Evolutionary conservation across 2,329 filamentous ascomycete genomes (phyloP).

Genomic region (Colletotrichum liriopes): DNA sequence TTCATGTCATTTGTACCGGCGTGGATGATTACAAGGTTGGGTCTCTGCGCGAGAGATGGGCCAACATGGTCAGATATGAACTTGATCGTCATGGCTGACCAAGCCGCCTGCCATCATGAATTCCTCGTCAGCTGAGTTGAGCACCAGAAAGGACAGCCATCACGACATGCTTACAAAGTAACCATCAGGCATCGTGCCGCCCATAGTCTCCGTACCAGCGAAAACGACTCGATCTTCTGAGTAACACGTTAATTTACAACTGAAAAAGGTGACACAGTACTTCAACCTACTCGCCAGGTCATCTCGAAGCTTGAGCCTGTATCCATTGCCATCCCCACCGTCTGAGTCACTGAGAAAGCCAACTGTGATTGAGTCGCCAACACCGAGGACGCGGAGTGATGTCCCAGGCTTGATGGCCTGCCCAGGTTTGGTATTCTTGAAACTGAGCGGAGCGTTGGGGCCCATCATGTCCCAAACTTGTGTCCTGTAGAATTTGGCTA

Average conservation of each 20-base stretch:
- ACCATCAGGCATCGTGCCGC: conserved; percentile 50
- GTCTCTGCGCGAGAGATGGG: conserved; percentile 51
- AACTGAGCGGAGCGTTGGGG: conserved; percentile 11
- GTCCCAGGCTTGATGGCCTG: conserved; percentile 46
- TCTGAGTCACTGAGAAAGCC: conserved; percentile 45
- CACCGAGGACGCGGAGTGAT: conserved; percentile 55
- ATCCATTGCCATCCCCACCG: conserved; percentile 55
- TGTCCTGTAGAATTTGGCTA: rapidly evolving
- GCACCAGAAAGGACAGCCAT: no score
- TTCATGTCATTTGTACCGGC: conserved; percentile 59
- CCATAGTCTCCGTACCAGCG: conserved; percentile 48
- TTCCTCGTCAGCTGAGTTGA: not conserved
- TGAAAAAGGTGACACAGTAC: no score
- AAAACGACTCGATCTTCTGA: conserved; percentile 50
- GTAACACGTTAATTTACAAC: not conserved
- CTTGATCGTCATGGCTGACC: conserved; percentile 56
- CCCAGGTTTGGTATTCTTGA: conserved; percentile 21
- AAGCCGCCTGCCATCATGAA: conserved; percentile 49
- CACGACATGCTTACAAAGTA: conserved; percentile 51
- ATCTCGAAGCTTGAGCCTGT: conserved; percentile 50
- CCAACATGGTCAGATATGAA: conserved; percentile 52
- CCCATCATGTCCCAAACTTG: not conserved
- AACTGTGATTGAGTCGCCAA: conserved; percentile 57
- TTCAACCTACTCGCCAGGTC: conserved; percentile 49
- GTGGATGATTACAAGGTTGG: conserved; percentile 55